Evolutionary conservation across 2,329 filamentous ascomycete genomes (phyloP).

Genomic region (Tolypocladium paradoxum): DNA sequence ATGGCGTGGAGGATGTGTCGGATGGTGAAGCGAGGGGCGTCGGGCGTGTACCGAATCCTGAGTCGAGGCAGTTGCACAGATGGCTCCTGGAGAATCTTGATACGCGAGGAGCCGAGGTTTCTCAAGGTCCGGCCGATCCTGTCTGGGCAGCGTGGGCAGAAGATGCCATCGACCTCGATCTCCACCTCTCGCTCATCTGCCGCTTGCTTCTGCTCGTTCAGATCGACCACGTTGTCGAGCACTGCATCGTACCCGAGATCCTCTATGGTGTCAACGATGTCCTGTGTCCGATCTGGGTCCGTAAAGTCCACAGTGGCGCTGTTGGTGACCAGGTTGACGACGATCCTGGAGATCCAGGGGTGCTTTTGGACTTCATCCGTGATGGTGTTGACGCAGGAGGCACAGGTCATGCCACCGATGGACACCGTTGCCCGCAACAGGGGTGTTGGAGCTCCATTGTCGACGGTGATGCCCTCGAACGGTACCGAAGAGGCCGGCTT

Average conservation of each 20-base stretch:
- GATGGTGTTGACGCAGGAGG: conserved; percentile 55
- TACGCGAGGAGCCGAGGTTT: conserved; percentile 34
- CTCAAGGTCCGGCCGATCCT: conserved; percentile 43
- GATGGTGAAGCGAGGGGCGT: conserved; percentile 60
- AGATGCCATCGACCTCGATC: conserved; percentile 60
- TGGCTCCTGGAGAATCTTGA: conserved; percentile 44
- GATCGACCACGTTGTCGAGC: conserved; percentile 37
- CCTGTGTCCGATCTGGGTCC: conserved; percentile 17
- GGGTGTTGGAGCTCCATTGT: conserved; percentile 4
- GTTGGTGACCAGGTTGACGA: conserved; percentile 56
- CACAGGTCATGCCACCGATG: conserved; percentile 65
- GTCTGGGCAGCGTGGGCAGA: conserved; percentile 60
- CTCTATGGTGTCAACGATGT: conserved; percentile 38
- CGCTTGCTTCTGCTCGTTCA: conserved; percentile 29
- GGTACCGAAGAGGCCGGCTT: conserved; percentile 5
- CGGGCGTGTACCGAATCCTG: conserved; percentile 58
- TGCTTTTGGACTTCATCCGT: conserved; percentile 44
- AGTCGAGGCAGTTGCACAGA: conserved; percentile 56
- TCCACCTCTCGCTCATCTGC: conserved; percentile 44
- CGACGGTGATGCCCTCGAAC: conserved; percentile 14
- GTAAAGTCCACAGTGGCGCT: conserved; percentile 51
- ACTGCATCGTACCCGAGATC: conserved; percentile 56
- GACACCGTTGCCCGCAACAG: conserved; percentile 42
- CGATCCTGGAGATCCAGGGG: conserved; percentile 45
- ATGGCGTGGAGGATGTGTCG: conserved; percentile 63